Evolutionary conservation across 805 yeast genomes (phyloP).

Genomic region (Kuraishia capsulata): DNA sequence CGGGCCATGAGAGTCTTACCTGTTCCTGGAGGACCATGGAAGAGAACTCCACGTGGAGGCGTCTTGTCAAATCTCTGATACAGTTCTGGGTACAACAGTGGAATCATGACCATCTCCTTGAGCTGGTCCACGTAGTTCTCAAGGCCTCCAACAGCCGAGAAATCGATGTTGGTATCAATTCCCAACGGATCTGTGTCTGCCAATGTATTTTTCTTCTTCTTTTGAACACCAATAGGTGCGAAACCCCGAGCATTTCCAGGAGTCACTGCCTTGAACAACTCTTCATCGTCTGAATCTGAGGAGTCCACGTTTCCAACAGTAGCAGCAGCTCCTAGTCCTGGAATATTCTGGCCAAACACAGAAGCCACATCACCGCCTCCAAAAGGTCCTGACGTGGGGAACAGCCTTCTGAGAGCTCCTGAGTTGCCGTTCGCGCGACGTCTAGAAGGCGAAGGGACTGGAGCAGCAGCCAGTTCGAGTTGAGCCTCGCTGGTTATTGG

Average conservation of each 20-base stretch:
- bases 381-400: constrained; percentile 95
- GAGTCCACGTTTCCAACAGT: constrained; percentile 28
- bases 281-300: constrained; percentile 39
- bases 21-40: constrained; percentile 99
- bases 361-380: constrained; percentile 93
- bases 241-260: constrained; percentile 14
- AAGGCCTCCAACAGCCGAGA: constrained; percentile 83
- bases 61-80: constrained; percentile 84
- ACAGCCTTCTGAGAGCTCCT: constrained; percentile 51
- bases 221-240: constrained; percentile 3
- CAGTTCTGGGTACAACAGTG: constrained; percentile 86
- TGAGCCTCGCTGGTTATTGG: constrained; percentile 46
- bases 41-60: constrained; percentile 94
- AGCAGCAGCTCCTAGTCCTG: constrained; percentile 36
- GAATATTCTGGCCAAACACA: constrained; percentile 61
- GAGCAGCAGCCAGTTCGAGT: constrained; percentile 9
- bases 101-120: constrained; percentile 95
- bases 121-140: constrained; percentile 85
- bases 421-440: constrained; percentile 19
- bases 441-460: constrained; percentile 14
- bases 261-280: constrained; percentile 22
- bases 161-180: constrained; percentile 53
- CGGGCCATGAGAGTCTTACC: constrained; percentile 98
- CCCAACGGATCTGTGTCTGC: constrained; percentile 95
- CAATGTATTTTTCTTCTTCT: constrained; percentile 43